Percentiles rank a stretch among this genome's conserved stretches.
These are phyloP conservation scores for Trichoderma koningiopsis DNA, from an alignment of 2,329 filamentous ascomycete genomes.

Conservation along the genomic window DNA sequence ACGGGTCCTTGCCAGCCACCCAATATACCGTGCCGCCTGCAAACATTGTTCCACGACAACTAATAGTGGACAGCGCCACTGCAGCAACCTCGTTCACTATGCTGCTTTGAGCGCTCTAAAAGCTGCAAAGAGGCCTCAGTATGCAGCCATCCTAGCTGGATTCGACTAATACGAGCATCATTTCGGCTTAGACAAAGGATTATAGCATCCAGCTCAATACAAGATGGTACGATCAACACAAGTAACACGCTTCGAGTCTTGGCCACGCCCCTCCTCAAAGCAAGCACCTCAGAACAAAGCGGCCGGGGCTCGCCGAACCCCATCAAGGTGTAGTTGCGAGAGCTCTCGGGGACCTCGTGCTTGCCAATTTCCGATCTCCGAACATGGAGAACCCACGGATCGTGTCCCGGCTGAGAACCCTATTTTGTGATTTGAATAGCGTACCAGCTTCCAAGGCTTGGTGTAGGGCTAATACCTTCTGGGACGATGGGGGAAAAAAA, in stretches of 20 bases:
- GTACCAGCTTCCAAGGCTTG: background rate
- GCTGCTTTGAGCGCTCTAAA: background rate
- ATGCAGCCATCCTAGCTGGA: background rate
- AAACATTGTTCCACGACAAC: background rate
- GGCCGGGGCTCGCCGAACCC: background rate
- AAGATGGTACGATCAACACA: background rate
- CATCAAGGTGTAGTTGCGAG: background rate
- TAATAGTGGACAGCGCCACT: constrained; percentile 4
- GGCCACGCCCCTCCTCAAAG: background rate
- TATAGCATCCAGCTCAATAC: background rate
- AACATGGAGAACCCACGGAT: background rate
- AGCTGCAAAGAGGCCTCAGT: background rate
- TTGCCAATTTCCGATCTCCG: background rate
- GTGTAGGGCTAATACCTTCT: background rate
- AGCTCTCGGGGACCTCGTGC: background rate
- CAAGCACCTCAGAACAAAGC: background rate
- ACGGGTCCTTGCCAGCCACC: background rate
- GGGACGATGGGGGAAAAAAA: background rate
- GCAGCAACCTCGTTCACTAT: background rate
- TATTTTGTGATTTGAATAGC: background rate
- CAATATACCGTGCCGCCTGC: background rate
- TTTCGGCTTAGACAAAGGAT: background rate
- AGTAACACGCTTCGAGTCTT: too few relatives aligned
- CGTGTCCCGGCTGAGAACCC: background rate
- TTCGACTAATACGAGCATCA: background rate